Percentiles rank a stretch among this genome's conserved stretches.
Conservation (phyloP, 2,329 filamentous ascomycete genomes). For the Phaeosphaeriaceae sp. region DNA sequence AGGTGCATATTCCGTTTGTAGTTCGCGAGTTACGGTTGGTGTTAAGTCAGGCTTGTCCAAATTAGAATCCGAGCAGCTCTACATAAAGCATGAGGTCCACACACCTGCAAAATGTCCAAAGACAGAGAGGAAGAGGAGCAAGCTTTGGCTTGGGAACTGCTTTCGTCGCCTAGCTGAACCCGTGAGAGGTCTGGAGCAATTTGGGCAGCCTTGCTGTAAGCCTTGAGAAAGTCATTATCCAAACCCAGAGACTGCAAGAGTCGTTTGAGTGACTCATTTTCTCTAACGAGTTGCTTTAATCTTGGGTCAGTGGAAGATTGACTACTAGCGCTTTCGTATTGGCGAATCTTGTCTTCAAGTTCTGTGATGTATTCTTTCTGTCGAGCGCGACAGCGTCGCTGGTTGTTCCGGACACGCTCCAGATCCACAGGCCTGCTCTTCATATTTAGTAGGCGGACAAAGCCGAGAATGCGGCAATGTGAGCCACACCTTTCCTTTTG, state of each 20-base stretch:
- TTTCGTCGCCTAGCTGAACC: background rate
- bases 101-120: slow-evolving; percentile 3
- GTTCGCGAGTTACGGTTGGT: background rate
- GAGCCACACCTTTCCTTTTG: slow-evolving; percentile 4
- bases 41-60: slow-evolving; percentile 6
- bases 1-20: slow-evolving; percentile 3
- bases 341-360: slow-evolving; percentile 20
- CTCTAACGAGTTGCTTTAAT: slow-evolving; percentile 7
- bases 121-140: slow-evolving; percentile 2
- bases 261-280: slow-evolving; percentile 15
- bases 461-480: background rate
- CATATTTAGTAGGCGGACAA: background rate
- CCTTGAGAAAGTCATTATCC: slow-evolving; percentile 14
- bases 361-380: slow-evolving; percentile 19
- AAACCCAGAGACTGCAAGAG: slow-evolving; percentile 20
- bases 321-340: slow-evolving; percentile 10
- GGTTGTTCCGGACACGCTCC: slow-evolving; percentile 26
- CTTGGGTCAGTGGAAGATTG: slow-evolving; percentile 3
- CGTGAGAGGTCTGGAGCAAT: slow-evolving; percentile 9
- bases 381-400: slow-evolving; percentile 21
- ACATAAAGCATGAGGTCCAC: background rate
- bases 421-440: slow-evolving; percentile 12
- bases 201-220: slow-evolving; percentile 12
- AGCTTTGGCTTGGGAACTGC: background rate
- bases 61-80: slow-evolving; percentile 4